Conservation (phyloP, 2,329 filamentous ascomycete species). For the Xylariaceae sp. region DNA sequence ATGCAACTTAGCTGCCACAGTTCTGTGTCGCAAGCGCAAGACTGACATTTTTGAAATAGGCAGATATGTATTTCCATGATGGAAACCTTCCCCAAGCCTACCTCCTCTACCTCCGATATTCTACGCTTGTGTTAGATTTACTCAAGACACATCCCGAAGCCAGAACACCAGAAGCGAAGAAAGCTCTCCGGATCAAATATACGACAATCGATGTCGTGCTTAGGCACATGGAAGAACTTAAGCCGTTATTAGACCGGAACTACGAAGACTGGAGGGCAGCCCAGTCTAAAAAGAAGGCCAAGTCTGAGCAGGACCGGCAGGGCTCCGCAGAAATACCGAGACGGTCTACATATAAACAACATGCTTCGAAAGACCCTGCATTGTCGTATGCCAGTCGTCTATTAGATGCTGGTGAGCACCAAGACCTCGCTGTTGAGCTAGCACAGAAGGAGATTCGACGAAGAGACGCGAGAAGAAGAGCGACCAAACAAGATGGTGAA, state of each 20-base stretch:
- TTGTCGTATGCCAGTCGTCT: conserved; percentile 61
- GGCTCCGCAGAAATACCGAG: conserved; percentile 22
- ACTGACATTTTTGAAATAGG: conserved; percentile 56
- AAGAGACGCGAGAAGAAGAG: conserved; percentile 66
- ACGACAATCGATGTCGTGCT: conserved; percentile 65
- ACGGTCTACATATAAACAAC: conserved; percentile 51
- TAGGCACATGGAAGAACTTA: conserved; percentile 76
- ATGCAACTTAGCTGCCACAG: neutral
- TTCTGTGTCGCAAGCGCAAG: neutral
- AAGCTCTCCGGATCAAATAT: conserved; percentile 62
- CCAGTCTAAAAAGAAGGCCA: conserved; percentile 49
- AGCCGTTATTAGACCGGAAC: conserved; percentile 76
- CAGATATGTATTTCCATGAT: conserved; percentile 83
- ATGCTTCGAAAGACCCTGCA: conserved; percentile 66
- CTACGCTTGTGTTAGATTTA: conserved; percentile 79
- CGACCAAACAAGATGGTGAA: conserved; percentile 63
- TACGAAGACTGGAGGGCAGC: conserved; percentile 72
- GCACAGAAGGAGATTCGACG: conserved; percentile 75
- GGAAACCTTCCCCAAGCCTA: conserved; percentile 89
- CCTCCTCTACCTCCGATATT: conserved; percentile 88
- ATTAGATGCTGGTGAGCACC: conserved; percentile 73
- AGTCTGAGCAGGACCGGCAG: conserved; percentile 28
- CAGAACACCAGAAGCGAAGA: conserved; percentile 68
- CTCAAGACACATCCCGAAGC: conserved; percentile 79
- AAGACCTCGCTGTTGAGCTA: conserved; percentile 77